A percentile compares a stretch with the other conserved stretches of the same genome.
Evolutionary conservation across 2,329 filamentous ascomycete genomes (phyloP).

Genomic region (Chaetoscypha palmicola): DNA sequence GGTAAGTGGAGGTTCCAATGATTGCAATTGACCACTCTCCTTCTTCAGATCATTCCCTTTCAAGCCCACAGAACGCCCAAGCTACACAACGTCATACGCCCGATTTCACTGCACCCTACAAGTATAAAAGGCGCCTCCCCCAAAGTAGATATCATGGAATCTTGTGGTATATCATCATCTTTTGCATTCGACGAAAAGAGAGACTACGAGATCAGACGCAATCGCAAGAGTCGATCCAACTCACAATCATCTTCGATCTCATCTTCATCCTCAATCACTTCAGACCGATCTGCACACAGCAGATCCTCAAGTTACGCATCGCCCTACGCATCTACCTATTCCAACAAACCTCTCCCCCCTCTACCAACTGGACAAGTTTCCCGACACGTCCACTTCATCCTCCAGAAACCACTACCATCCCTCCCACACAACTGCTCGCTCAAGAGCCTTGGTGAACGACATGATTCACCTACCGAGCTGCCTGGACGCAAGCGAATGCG

Average conservation of each 20-base stretch:
- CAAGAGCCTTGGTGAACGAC: neutral
- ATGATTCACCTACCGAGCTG: neutral
- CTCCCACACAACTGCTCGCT: neutral
- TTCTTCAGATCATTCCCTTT: neutral
- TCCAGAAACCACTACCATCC: constrained; percentile 1
- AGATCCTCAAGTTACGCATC: neutral
- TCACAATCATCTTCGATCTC: neutral
- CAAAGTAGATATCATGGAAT: neutral
- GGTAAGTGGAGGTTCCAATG: neutral
- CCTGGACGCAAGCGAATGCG: neutral
- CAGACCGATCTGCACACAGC: constrained; percentile 1
- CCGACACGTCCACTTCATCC: constrained; percentile 2
- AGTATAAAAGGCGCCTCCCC: neutral
- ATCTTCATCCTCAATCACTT: neutral
- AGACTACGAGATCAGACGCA: constrained; percentile 7
- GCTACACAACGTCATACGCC: neutral
- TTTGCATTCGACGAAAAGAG: constrained; percentile 6
- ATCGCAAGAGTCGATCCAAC: neutral
- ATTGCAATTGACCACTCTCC: neutral
- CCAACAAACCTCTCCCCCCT: neutral
- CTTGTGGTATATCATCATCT: neutral
- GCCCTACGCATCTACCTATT: neutral
- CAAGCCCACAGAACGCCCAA: neutral
- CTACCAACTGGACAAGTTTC: neutral
- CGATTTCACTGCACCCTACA: neutral